phyloP scores from a whole-genome alignment of 306 rosid species.

The Dalbergia cochinchinensis region DNA sequence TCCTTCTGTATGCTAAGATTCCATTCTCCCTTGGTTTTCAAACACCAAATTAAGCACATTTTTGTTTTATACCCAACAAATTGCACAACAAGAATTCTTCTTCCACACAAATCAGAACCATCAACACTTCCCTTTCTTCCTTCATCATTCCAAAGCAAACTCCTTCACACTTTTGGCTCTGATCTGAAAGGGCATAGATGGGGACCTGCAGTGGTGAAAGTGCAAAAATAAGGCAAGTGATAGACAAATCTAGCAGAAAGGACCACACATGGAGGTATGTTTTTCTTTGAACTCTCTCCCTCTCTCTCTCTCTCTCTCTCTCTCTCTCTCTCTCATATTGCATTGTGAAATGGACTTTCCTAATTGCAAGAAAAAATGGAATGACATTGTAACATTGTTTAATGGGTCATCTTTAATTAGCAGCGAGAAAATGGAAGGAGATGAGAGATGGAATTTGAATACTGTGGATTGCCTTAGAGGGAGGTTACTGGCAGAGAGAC shows the following conservation, averaged over 20 bases:
- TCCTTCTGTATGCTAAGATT: background rate
- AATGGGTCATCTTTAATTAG: conserved; percentile 55
- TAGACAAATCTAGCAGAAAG: conserved; percentile 37
- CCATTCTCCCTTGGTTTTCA: conserved; percentile 42
- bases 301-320: conserved; percentile 29
- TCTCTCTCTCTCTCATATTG: conserved; percentile 27
- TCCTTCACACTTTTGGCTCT: conserved; percentile 30
- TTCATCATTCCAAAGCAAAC: background rate
- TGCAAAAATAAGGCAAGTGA: conserved; percentile 44
- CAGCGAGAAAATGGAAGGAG: conserved; percentile 60
- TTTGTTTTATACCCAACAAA: conserved; percentile 44
- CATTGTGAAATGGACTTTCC: conserved; percentile 33
- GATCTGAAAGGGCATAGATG: conserved; percentile 48
- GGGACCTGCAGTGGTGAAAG: conserved; percentile 40
- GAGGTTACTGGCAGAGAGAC: conserved; percentile 89
- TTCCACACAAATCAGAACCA: background rate
- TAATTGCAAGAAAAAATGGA: conserved; percentile 10
- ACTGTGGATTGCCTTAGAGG: conserved; percentile 86
- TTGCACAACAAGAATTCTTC: conserved; percentile 36
- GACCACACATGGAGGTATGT: conserved; percentile 65
- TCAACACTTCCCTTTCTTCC: conserved; percentile 11
- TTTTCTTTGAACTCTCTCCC: conserved; percentile 8
- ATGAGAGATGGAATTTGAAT: conserved; percentile 62
- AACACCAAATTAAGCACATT: conserved; percentile 45
- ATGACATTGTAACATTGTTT: conserved; percentile 52